Evolutionary conservation across 139 green algal species (phyloP), one percentile per base, ranked within the genome.

Genomic region (Nannochloris sp.): DNA sequence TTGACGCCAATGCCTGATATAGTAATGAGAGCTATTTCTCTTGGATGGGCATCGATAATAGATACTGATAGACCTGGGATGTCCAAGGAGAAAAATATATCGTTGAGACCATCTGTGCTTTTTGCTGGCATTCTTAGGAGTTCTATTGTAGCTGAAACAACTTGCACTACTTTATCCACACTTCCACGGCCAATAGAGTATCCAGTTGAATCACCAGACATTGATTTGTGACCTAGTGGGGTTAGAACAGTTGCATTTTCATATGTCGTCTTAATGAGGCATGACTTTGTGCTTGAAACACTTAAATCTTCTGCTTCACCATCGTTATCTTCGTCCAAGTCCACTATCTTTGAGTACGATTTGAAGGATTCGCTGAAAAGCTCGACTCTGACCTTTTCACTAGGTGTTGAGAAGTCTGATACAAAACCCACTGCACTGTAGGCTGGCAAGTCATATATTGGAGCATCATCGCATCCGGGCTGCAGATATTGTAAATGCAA

Each of bases 11-110:
- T 45, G 28, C 33, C 72, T 5, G 26, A 43, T 2, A 71, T 23
- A 2, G 49, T 67, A 23, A 88, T 57, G 36, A 87, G 63, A 51
- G 87, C 59, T 62, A 95, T 66, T 84, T 95, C 88, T 60, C 85
- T 69, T 0, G 88, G 82, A 46, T 59, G 50, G 17, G 79, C 62
- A 70, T 95, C 88, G 20, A 94, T 78, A 14, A 94, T 14, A 45
- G 79, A 89, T 10, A 94, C 43, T 33, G 91, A 79, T 31, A 87
- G 44, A n/a, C 44, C 51, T 5, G 60, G 28, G 50, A 80, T 61
- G 55, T 83, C 64, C 8, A 80, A 25, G 9, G 49, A 13, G 11
- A 71, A 9, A 44, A 65, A 33, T 10, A 70, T 10, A 45, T 59
- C 49, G n/a, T 36, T 17, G 48, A 12, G 23, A 29, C 59, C 0